These are phyloP conservation scores for Yamadazyma atlantica DNA, from an alignment of 1,139 yeast genomes.

Conservation along the genomic window DNA sequence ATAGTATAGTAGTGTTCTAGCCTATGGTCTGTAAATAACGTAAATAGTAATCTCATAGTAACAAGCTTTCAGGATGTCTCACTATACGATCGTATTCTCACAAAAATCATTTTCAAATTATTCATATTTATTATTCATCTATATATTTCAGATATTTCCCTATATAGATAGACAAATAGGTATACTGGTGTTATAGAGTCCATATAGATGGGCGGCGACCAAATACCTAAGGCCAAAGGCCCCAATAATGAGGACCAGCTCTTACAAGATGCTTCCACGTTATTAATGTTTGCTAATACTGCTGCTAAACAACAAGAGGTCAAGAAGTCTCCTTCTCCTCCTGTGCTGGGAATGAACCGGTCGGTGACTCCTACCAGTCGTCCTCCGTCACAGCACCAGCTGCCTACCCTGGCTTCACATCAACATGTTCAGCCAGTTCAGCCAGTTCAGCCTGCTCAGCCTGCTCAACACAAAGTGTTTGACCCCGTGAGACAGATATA, in stretches of 20 bases:
- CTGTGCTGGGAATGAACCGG: conserved; percentile 3
- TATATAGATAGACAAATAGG: neutral
- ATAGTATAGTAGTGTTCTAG: too few relatives aligned
- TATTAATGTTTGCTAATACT: conserved; percentile 61
- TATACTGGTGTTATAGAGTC: neutral
- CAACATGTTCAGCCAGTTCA: neutral
- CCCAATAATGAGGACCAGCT: conserved; percentile 12
- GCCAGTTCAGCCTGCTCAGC: neutral
- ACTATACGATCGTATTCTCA: conserved; percentile 2
- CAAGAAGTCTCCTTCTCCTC: conserved; percentile 15
- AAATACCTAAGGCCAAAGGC: neutral
- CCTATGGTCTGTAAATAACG: neutral
- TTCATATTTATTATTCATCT: neutral
- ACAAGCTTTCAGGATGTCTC: neutral
- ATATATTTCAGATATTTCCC: neutral
- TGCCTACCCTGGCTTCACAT: conserved; percentile 2
- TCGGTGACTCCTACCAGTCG: neutral
- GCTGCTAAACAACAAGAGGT: conserved; percentile 47
- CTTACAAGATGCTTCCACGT: conserved; percentile 56
- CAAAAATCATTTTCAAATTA: neutral
- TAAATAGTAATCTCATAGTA: neutral
- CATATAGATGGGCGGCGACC: neutral
- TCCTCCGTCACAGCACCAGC: conserved; percentile 5
- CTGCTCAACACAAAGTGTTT: conserved; percentile 6
- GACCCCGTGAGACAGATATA: conserved; percentile 11